Evolutionary conservation across 306 rosid species (phyloP).

Genomic region (Acacia acuminata): DNA sequence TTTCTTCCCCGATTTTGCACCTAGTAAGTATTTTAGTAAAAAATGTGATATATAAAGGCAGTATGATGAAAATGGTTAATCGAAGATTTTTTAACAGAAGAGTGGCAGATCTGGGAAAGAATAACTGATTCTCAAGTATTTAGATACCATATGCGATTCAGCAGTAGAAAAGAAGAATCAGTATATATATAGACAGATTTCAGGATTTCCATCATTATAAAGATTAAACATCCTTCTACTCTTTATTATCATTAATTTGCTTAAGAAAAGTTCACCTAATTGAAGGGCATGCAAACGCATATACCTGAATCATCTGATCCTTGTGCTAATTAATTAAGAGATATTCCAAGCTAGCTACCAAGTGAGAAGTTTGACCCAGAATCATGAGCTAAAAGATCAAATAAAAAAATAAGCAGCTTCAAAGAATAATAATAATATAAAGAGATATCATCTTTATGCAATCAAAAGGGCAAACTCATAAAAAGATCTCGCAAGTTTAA

Average conservation of each 20-base stretch:
- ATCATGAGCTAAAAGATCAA: background rate
- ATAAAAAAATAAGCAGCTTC: background rate
- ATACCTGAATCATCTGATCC: background rate
- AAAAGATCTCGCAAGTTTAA: background rate
- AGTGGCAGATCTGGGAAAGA: constrained; percentile 14
- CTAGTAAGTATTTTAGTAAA: too few relatives aligned
- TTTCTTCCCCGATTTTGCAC: background rate
- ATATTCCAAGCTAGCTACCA: background rate
- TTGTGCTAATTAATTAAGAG: background rate
- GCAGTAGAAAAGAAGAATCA: background rate
- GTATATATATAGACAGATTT: background rate
- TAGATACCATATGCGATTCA: background rate
- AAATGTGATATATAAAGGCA: background rate
- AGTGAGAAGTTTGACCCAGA: background rate
- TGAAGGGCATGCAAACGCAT: background rate
- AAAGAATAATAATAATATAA: background rate
- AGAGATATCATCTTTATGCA: background rate
- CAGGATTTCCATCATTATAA: background rate
- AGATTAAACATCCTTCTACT: background rate
- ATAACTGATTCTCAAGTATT: background rate
- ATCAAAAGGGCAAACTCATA: background rate
- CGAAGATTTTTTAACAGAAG: background rate
- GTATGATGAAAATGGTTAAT: background rate
- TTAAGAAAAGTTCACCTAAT: background rate
- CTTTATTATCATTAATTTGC: background rate